Percentiles rank a stretch among this genome's conserved stretches.
Conservation (phyloP, 2,329 filamentous ascomycete genomes). For the Trichoderma brevicompactum region DNA sequence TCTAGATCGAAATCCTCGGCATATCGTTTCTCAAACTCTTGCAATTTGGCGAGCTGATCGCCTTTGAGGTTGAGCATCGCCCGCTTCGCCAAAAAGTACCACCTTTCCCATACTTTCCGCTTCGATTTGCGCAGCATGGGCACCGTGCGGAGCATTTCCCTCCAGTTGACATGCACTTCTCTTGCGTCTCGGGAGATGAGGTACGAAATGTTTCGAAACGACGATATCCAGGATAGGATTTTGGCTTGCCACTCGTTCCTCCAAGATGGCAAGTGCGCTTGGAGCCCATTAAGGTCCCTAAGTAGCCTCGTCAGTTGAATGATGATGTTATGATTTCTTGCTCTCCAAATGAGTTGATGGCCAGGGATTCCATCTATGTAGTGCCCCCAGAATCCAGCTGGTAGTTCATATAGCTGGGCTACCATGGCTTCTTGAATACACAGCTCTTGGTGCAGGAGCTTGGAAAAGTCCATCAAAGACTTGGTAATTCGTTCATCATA, state of each 20-base stretch:
- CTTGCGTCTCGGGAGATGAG: conserved; percentile 28
- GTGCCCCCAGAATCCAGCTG: conserved; percentile 28
- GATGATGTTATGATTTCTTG: conserved; percentile 9
- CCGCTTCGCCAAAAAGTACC: conserved; percentile 61
- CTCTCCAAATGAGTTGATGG: conserved; percentile 27
- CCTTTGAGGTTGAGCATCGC: conserved; percentile 69
- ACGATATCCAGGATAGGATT: conserved; percentile 25
- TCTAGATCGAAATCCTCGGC: conserved; percentile 23
- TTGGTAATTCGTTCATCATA: conserved; percentile 31
- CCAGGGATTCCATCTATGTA: conserved; percentile 24
- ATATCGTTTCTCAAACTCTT: background rate
- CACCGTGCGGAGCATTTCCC: conserved; percentile 33
- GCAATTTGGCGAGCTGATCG: conserved; percentile 74
- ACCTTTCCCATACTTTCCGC: conserved; percentile 21
- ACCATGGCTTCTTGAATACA: conserved; percentile 33
- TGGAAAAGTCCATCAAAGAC: conserved; percentile 32
- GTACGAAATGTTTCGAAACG: conserved; percentile 28
- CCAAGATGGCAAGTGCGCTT: background rate
- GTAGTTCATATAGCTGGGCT: conserved; percentile 34
- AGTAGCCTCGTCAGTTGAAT: background rate
- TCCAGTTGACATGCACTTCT: conserved; percentile 31
- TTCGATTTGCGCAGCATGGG: conserved; percentile 35
- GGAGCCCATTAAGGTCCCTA: background rate
- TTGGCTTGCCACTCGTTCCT: conserved; percentile 32
- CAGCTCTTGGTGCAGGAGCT: conserved; percentile 31